Base-by-base conservation (phyloP, 208 protist species). In the Wallacemonas sp. region DNA sequence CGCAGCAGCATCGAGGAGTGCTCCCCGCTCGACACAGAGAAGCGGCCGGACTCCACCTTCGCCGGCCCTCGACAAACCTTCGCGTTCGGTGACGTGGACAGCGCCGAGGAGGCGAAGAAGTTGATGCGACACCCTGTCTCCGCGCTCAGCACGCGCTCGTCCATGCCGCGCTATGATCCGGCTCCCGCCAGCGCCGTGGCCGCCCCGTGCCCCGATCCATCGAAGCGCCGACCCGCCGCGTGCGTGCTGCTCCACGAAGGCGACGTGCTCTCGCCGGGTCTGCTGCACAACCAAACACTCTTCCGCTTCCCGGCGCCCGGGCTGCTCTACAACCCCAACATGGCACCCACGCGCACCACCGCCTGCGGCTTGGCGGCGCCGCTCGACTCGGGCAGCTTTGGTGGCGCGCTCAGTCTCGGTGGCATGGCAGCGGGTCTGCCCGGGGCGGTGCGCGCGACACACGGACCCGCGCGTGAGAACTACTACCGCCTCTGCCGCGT, bases 241-340 rank as follows among this genome's bases (percentile, higher is more conserved):
- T 70, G 72, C 28, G 72, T 86, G 38, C 70, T 86, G 55, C 74
- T 90, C 18, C 72, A 85, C 70, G 84, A 90, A 42, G 80, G 72
- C 8, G 84, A 90, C 67, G 68, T 64, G n/a, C 68, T 90, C 25
- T 52, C 70, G 1, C 74, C 76, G 2, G 84, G 84, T 3, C 74
- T 90, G 52, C 65, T 90, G n/a, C 62, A 69, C 26, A 84, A 82
- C 62, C 65, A 69, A 18, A 90, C 84, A 26, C 77, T 90, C 42
- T 79, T 74, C 44, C 79, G 74, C 29, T 84, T 81, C 50, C 74
- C 74, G 12, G 29, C 52, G 16, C 52, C 52, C 3, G 39, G 22
- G 7, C 11, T 59, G 0, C 31, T 59, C 31, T 33, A n/a, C 52
- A 33, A 41, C 41, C 29, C 42, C 42, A 25, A 20, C 57, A 8